Percentiles rank a stretch among this genome's conserved stretches.
Evolutionary conservation across 2,329 filamentous ascomycete genomes (phyloP).

Genomic region (Sclerotinia trifoliorum): DNA sequence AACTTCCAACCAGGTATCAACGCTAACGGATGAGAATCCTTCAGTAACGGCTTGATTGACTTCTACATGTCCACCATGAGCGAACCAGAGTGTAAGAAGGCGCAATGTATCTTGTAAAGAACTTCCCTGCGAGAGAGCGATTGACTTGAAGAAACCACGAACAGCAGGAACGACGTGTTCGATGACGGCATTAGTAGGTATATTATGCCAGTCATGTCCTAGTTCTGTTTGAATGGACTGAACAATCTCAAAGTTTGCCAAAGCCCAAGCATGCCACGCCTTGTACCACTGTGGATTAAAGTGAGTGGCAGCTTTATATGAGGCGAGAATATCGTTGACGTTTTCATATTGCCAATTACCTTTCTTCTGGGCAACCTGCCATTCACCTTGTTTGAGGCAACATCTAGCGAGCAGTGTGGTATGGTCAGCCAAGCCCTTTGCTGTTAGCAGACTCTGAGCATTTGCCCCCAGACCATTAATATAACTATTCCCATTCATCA

Average conservation of each 20-base stretch:
- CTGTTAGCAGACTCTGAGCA: conserved; percentile 27
- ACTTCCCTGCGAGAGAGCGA: conserved; percentile 84
- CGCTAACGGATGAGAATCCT: conserved; percentile 85
- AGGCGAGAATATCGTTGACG: conserved; percentile 83
- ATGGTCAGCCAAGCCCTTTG: conserved; percentile 56
- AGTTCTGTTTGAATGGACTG: conserved; percentile 59
- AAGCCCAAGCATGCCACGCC: conserved; percentile 97
- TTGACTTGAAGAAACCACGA: conserved; percentile 95
- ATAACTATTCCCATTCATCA: conserved; percentile 46
- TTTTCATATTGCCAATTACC: conserved; percentile 86
- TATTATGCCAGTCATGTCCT: conserved; percentile 40
- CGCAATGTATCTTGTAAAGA: conserved; percentile 94
- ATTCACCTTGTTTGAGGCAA: conserved; percentile 94
- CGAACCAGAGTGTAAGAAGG: conserved; percentile 93
- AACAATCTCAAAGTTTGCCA: conserved; percentile 98
- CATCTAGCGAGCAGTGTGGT: conserved; percentile 84
- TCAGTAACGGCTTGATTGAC: conserved; percentile 88
- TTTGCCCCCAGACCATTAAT: conserved; percentile 44
- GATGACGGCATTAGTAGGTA: conserved; percentile 66
- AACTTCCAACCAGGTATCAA: conserved; percentile 98
- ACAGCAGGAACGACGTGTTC: conserved; percentile 94
- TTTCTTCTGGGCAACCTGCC: conserved; percentile 82
- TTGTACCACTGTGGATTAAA: conserved; percentile 98
- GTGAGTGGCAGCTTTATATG: conserved; percentile 86
- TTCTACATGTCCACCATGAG: conserved; percentile 82